Evolutionary conservation across 2,329 filamentous ascomycete species (phyloP), one percentile per base, ranked within the genome.

Genomic region (Claviceps pazoutovae): DNA sequence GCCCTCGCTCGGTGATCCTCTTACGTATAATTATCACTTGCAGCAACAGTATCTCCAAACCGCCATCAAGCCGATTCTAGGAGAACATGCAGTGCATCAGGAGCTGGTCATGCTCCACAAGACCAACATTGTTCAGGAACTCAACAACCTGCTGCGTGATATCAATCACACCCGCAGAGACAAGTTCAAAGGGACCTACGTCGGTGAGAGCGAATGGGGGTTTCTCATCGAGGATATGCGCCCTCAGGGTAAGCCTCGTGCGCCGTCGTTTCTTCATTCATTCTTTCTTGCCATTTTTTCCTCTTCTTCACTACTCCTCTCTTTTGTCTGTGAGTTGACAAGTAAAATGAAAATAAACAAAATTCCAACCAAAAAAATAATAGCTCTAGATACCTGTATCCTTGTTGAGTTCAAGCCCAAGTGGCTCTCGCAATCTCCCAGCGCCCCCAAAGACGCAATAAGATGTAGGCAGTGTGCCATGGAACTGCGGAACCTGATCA

Each of bases 331-430:
- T 30, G 43, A 49, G 37, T 30, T 30, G 23, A 21, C 42, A 44
- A 44, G 11, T 39, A 39, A 39, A 13, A 11, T 23, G 41, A 14
- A 17, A 19, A n/a, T 13, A 43, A 21, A 43, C 11, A 43, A n/a
- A n/a, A 3, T 9, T 39, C 39, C n/a, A 19, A 48, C 11, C 19
- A 21, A 17, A 23, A 21, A 50, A n/a, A 13, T 8, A 26, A 26
- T 50, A 64, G 64, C 65, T 53, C 53, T 60, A 14, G 58, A 62
- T 21, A 58, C 60, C n/a, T 62, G 58, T 52, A 52, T 64, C 30
- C 63, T 85, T 36, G 69, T 86, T 52, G 85, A 91, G 63, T 84
- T 91, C 68, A 93, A 93, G 64, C 86, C 87, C 14, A 93, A 93
- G 67, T 93, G 87, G 87, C 76, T 93, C 26, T 69, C 75, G 8